phyloP scores from a whole-genome alignment of 2,329 filamentous ascomycete genomes.

The Penicillium expansum region DNA sequence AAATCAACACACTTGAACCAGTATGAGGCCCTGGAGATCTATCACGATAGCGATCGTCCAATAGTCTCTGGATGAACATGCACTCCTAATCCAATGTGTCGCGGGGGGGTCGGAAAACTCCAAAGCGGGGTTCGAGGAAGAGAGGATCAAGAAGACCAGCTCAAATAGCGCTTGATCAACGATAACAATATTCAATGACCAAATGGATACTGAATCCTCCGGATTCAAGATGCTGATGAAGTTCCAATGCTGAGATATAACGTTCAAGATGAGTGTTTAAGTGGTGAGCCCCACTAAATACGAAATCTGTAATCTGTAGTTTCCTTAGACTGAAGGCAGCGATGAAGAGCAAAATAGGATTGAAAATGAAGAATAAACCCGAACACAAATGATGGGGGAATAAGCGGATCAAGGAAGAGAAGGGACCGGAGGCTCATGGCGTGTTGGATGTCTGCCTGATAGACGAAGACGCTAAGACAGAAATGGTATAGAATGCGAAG shows the following conservation, averaged over 20 bases:
- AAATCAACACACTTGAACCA: neutral
- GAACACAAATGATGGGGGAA: slow-evolving; percentile 3
- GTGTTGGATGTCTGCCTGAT: slow-evolving; percentile 41
- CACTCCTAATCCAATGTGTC: neutral
- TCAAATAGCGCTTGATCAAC: neutral
- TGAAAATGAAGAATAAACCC: slow-evolving; percentile 17
- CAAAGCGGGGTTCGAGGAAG: neutral
- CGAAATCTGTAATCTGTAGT: slow-evolving; percentile 1
- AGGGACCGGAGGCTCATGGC: slow-evolving; percentile 23
- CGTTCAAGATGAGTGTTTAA: slow-evolving; percentile 8
- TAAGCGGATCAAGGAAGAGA: slow-evolving; percentile 20
- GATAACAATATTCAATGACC: neutral
- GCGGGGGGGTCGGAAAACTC: neutral
- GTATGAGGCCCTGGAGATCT: neutral
- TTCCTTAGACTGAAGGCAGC: slow-evolving; percentile 3
- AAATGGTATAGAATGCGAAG: slow-evolving; percentile 22
- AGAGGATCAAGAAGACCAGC: neutral
- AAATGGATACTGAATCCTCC: neutral
- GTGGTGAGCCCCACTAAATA: slow-evolving; percentile 11
- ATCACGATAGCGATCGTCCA: slow-evolving; percentile 1
- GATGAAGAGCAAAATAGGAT: neutral
- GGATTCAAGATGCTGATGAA: neutral
- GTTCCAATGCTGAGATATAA: slow-evolving; percentile 1
- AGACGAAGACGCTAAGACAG: slow-evolving; percentile 29
- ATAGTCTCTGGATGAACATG: slow-evolving; percentile 2